These are phyloP conservation scores for Aureobasidium namibiae DNA, from an alignment of 2,329 filamentous ascomycete species.

Conservation along the genomic window DNA sequence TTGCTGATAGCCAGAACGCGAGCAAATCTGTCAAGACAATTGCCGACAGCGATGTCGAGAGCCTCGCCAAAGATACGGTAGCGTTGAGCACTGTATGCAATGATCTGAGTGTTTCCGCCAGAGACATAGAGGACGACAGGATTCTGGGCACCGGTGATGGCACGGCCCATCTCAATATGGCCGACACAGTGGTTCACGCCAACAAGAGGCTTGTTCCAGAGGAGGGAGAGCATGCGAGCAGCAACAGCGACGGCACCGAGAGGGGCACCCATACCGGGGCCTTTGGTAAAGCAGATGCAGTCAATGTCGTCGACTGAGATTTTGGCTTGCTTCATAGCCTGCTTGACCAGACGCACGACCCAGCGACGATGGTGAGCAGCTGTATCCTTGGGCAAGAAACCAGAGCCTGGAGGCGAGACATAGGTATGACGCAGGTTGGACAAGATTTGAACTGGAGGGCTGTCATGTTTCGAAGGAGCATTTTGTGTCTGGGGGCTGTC, in stretches of 20 bases:
- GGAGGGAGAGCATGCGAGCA: constrained; percentile 68
- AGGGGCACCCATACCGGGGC: constrained; percentile 93
- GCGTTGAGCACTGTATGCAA: constrained; percentile 86
- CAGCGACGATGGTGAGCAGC: constrained; percentile 82
- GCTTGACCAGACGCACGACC: constrained; percentile 74
- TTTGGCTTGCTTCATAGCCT: constrained; percentile 64
- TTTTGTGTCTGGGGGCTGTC: constrained; percentile 21
- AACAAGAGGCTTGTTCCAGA: constrained; percentile 84
- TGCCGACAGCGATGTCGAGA: constrained; percentile 93
- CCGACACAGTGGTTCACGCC: constrained; percentile 98
- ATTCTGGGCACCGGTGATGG: constrained; percentile 82
- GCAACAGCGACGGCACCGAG: constrained; percentile 79
- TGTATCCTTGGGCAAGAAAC: constrained; percentile 94
- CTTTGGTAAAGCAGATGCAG: constrained; percentile 92
- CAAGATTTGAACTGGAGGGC: constrained; percentile 58
- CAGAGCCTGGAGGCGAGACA: constrained; percentile 80
- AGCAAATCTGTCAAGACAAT: constrained; percentile 93
- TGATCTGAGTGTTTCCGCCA: constrained; percentile 95
- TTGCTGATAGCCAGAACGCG: constrained; percentile 86
- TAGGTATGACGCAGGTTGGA: constrained; percentile 94
- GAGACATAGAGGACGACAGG: constrained; percentile 94
- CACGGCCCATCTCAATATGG: constrained; percentile 96
- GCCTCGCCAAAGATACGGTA: constrained; percentile 98
- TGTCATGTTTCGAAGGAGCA: constrained; percentile 19
- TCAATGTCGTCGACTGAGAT: constrained; percentile 60